Evolutionary conservation across 2,329 filamentous ascomycete species (phyloP), one percentile per base, ranked within the genome.

Genomic region (Podosphaera aphanis): DNA sequence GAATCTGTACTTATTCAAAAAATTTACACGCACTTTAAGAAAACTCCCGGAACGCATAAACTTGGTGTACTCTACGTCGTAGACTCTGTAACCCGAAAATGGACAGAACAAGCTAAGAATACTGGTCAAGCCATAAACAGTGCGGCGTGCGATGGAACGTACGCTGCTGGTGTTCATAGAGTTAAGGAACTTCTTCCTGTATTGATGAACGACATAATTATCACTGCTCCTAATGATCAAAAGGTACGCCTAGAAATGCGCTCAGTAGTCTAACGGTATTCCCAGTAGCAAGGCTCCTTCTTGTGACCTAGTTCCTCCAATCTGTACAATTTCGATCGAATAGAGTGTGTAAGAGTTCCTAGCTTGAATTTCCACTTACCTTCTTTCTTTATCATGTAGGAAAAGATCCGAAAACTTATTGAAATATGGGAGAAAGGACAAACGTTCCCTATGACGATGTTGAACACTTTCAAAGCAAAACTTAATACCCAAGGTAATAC

Each of bases 1-100:
- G 88, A 95, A 67, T 90, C 84, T 46, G 77, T 86, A 56, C 77
- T 98, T 59, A 83, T 95, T 57, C 85, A 93, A 63, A 94, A 93
- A 63, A 80, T 98, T 59, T 93, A 83, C 66, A 92, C 86, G 53
- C 86, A 94, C 60, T 92, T 95, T 72, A 93, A 92, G 65, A 93
- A 90, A 65, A 79, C 86, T 55, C 83, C 84, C 49, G 77, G 77
- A 61, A 93, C 85, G 62, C 88, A 98, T 74, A 98, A 98, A 67
- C 74, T 98, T 64, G 90, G 90, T 66, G 86, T 94, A 60, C 79
- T 98, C 67, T 98, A 98, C 78, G 86, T 95, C 67, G 83, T 98
- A 86, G 90, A 98, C 73, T 93, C 88, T 70, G 86, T 98, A 74
- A 88, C 86, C 63, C 84, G 90, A 66, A 88, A 92, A 69, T 98